Conservation (phyloP, 306 rosid species). For the Fragaria vesca region DNA sequence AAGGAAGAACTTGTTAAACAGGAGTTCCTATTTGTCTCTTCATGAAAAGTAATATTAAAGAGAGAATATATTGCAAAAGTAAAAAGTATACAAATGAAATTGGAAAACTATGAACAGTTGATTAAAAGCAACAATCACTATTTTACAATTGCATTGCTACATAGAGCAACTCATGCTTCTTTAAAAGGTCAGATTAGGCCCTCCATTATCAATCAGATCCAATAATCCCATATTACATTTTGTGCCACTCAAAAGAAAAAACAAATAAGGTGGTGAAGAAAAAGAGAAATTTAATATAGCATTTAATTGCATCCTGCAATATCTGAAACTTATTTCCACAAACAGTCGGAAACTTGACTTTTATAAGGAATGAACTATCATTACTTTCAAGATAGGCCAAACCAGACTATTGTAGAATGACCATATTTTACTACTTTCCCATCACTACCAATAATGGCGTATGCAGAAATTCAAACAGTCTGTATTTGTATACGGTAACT, state of each 20-base stretch:
- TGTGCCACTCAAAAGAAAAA: neutral
- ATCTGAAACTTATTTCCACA: neutral
- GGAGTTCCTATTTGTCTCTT: slow-evolving; percentile 3
- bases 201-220: neutral
- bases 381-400: neutral
- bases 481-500: neutral
- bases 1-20: slow-evolving; percentile 20
- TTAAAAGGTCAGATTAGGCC: neutral
- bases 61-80: neutral
- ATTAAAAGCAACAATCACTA: neutral
- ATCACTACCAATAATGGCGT: neutral
- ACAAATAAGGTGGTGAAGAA: neutral
- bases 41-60: neutral
- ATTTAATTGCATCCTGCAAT: neutral
- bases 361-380: neutral
- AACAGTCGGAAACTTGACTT: neutral
- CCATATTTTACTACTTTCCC: neutral
- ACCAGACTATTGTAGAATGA: slow-evolving; percentile 1
- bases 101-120: neutral
- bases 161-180: neutral
- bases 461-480: neutral
- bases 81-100: neutral
- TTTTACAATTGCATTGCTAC: neutral
- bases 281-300: neutral
- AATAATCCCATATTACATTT: neutral